A percentile compares a stretch with the other conserved stretches of the same genome.
phyloP scores from a whole-genome alignment of 225 moss, liverwort and hornwort species.

The Thuidium tamariscinum region DNA sequence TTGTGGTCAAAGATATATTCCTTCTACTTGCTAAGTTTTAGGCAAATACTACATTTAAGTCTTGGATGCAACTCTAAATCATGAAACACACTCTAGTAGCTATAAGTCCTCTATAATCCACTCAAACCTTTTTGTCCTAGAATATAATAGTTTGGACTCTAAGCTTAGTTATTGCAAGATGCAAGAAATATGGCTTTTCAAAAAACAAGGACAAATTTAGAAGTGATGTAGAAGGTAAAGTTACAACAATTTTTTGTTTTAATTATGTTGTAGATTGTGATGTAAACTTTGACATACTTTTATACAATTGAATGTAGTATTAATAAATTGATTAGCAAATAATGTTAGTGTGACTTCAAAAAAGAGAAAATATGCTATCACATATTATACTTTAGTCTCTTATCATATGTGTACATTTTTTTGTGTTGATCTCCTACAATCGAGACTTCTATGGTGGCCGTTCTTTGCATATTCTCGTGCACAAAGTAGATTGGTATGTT shows the following conservation, averaged over 20 bases:
- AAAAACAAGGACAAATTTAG: background rate
- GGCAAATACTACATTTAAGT: background rate
- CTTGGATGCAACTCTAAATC: rapidly evolving
- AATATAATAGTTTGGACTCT: background rate
- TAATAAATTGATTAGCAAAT: background rate
- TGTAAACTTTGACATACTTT: background rate
- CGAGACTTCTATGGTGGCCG: background rate
- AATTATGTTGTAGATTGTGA: rapidly evolving
- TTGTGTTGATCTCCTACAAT: background rate
- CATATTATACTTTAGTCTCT: background rate
- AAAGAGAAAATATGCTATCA: background rate
- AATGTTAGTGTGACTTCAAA: background rate
- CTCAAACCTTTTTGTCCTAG: background rate
- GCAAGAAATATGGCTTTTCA: background rate
- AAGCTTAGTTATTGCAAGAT: background rate
- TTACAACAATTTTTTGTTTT: background rate
- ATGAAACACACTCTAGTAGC: background rate
- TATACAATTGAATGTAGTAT: background rate
- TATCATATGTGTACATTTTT: background rate
- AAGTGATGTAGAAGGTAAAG: background rate
- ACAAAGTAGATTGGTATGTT: rapidly evolving
- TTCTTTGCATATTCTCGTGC: background rate
- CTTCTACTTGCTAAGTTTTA: background rate
- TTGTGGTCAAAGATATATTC: background rate
- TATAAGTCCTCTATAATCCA: background rate